Base-by-base conservation (phyloP, 805 yeast genomes). In the Sungouiozyma ichnusensis region DNA sequence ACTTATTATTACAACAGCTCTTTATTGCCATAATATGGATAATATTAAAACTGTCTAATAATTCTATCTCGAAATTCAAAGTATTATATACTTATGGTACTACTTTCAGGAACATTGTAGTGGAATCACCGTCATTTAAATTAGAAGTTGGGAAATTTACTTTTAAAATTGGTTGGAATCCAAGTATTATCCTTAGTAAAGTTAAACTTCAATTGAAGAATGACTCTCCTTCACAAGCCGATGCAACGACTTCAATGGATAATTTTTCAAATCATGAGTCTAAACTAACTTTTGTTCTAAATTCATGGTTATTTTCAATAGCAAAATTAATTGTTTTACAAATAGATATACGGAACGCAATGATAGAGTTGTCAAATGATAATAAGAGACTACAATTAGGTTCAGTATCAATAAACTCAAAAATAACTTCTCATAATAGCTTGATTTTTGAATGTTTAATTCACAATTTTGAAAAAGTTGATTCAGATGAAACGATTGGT, bases 81-180 rank as follows among this genome's bases (percentile, higher is more conserved):
- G 46, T 48, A 32, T 47, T 50, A 9, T 43, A 40, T 17, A 34
- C 53, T 14, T 43, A 51, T 20, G 56, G 56, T 9, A 43, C 46
- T 13, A 48, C 55, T 15, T 39, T 54, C 16, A 44, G 48, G 33
- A 35, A 40, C 7, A 39, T 51, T 4, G 34, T 24, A 2, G 17
- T 54, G 14, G 27, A 45, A 8, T 45, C 53, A 3, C 33, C 45
- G 4, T 36, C 35, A 3, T 47, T 49, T 31, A 38, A 39, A 15
- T 14, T 56, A 20, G 37, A 33, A 13, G 46, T 56, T 3, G 49
- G 47, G 8, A 53, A 42, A 29, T 39, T 53, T 7, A 41, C 44
- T 14, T 35, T 56, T n/a, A 42, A 45, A 11, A 35, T 53, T n/a
- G 50, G 46, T 11, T 46, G 49, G 46, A 51, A 44, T 29, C 55